phyloP scores from a whole-genome alignment of 805 yeast species.

The Cyberlindnera mississippiensis region DNA sequence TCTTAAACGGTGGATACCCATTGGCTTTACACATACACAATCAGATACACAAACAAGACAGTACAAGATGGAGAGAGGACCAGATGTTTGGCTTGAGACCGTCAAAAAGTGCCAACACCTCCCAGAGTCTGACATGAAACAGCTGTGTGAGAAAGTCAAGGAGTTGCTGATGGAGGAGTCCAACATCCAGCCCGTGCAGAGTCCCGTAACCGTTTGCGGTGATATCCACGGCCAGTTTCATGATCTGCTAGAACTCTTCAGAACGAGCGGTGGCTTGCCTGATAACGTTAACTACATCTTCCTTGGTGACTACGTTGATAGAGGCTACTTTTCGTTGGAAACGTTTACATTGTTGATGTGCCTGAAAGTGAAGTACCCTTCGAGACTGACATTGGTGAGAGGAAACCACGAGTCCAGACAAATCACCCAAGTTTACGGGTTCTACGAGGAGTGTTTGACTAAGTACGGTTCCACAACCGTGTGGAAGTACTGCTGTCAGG shows the following conservation, averaged over 20 bases:
- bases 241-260: slow-evolving; percentile 83
- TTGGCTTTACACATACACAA: background rate
- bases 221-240: slow-evolving; percentile 99
- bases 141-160: slow-evolving; percentile 90
- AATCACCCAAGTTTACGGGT: slow-evolving; percentile 98
- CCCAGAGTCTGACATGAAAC: slow-evolving; percentile 93
- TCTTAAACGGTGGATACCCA: no score
- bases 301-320: slow-evolving; percentile 93
- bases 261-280: slow-evolving; percentile 89
- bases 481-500: slow-evolving; percentile 96
- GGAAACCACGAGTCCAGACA: slow-evolving; percentile 98
- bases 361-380: slow-evolving; percentile 82
- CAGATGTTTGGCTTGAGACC: slow-evolving; percentile 95
- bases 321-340: slow-evolving; percentile 95
- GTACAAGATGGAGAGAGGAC: slow-evolving; percentile 57
- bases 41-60: background rate
- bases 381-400: slow-evolving; percentile 81
- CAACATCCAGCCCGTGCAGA: slow-evolving; percentile 88
- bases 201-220: slow-evolving; percentile 95
- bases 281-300: slow-evolving; percentile 77
- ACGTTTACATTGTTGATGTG: slow-evolving; percentile 94
- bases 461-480: slow-evolving; percentile 84
- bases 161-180: slow-evolving; percentile 94
- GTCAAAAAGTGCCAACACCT: slow-evolving; percentile 85
- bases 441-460: slow-evolving; percentile 91